Conservation (phyloP, 768 basidiomycete species). For the Pleurotus citrinopileatus region DNA sequence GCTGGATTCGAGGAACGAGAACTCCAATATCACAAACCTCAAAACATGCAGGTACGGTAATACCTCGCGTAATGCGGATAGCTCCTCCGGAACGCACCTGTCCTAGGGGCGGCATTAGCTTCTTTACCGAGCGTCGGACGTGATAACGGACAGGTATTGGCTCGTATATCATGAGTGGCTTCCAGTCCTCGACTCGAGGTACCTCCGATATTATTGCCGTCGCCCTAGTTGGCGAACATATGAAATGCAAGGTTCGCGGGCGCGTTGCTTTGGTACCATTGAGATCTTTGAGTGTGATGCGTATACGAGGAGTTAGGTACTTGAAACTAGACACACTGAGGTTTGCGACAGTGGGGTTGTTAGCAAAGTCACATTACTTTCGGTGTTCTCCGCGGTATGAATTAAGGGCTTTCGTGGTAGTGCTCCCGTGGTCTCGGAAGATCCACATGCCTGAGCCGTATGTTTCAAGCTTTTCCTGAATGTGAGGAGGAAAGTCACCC, state of each 20-base stretch:
- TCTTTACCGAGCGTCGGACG: constrained; percentile 2
- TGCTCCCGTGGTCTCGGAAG: constrained; percentile 55
- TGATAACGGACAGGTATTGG: constrained; percentile 66
- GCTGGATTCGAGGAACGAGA: background rate
- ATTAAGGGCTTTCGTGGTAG: constrained; percentile 76
- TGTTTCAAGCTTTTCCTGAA: constrained; percentile 50
- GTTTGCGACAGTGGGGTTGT: too few species aligned
- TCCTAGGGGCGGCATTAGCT: constrained; percentile 38
- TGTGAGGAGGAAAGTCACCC: constrained; percentile 61
- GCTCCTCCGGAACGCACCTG: constrained; percentile 75
- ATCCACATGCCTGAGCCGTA: constrained; percentile 80
- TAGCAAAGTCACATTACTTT: constrained; percentile 40
- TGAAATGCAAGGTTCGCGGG: constrained; percentile 69
- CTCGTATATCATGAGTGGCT: constrained; percentile 73
- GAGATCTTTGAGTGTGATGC: constrained; percentile 71
- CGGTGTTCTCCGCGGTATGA: constrained; percentile 71
- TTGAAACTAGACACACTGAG: constrained; percentile 55
- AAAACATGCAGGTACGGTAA: constrained; percentile 63
- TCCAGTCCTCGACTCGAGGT: constrained; percentile 50
- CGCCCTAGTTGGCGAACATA: constrained; percentile 80
- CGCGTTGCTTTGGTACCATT: constrained; percentile 45
- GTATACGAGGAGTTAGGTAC: constrained; percentile 71
- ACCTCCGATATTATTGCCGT: constrained; percentile 65
- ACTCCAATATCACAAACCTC: constrained; percentile 41
- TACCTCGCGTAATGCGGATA: constrained; percentile 61